Conservation (phyloP, 441 rosid genomes). For the Syzygium malaccense region DNA sequence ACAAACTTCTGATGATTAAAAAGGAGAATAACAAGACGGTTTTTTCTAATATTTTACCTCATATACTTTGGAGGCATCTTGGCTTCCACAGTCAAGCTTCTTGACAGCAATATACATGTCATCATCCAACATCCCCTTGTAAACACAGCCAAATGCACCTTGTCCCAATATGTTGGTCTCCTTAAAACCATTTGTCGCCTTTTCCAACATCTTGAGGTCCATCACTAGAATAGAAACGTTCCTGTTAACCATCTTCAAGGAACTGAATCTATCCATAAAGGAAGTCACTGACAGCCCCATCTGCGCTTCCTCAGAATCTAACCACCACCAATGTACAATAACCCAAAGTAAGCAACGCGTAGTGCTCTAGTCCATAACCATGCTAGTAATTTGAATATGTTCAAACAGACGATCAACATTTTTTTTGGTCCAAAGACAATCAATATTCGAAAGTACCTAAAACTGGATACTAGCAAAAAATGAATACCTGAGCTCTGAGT, state of each 20-base stretch:
- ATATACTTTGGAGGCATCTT: constrained; percentile 1
- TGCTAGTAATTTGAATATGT: neutral
- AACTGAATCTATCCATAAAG: neutral
- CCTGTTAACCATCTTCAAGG: neutral
- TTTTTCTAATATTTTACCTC: neutral
- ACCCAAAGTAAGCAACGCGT: neutral
- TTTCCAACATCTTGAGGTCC: neutral
- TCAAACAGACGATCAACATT: neutral
- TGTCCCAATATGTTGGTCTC: neutral
- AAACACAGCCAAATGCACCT: neutral
- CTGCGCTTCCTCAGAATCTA: neutral
- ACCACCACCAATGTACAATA: neutral
- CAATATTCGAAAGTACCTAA: neutral
- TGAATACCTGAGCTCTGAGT: constrained; percentile 45
- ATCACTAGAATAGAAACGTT: neutral
- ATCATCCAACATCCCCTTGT: neutral
- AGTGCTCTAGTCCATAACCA: neutral
- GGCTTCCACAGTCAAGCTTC: neutral
- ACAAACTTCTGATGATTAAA: neutral
- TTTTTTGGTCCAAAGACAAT: neutral
- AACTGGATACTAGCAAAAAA: neutral
- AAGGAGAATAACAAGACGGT: neutral
- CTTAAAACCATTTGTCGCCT: neutral
- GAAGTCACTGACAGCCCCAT: neutral
- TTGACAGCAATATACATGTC: neutral